These are phyloP conservation scores for Barbarea vulgaris DNA, from an alignment of 345 rosid species.

Conservation along the genomic window DNA sequence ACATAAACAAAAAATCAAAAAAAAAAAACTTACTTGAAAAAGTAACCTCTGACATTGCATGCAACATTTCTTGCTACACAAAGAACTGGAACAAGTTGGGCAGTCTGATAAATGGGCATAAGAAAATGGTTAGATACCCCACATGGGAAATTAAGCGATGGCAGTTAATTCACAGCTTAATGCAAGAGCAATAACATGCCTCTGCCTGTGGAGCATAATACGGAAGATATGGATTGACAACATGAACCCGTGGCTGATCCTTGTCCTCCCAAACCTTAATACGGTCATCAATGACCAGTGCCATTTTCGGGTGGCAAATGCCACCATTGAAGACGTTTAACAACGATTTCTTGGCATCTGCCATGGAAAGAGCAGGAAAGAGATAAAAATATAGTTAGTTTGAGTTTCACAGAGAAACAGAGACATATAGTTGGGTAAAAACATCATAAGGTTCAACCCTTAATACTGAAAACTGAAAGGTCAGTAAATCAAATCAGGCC, in stretches of 20 bases:
- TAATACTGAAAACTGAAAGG: slow-evolving; percentile 22
- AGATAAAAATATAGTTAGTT: slow-evolving; percentile 13
- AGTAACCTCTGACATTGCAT: slow-evolving; percentile 94
- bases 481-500: slow-evolving; percentile 12
- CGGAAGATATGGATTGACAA: slow-evolving; percentile 87
- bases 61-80: slow-evolving; percentile 99
- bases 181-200: slow-evolving; percentile 49
- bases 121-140: slow-evolving; percentile 24
- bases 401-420: slow-evolving; percentile 1
- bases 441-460: slow-evolving; percentile 1
- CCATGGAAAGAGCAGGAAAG: slow-evolving; percentile 24
- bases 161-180: slow-evolving; percentile 11
- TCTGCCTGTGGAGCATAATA: slow-evolving; percentile 99
- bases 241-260: slow-evolving; percentile 98
- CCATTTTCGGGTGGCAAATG: slow-evolving; percentile 95
- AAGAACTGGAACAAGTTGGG: slow-evolving; percentile 80
- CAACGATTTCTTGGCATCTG: slow-evolving; percentile 87
- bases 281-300: slow-evolving; percentile 99
- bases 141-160: slow-evolving; percentile 18
- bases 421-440: slow-evolving; percentile 6
- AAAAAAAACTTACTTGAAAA: slow-evolving; percentile 79
- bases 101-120: slow-evolving; percentile 54
- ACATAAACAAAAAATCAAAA: slow-evolving; percentile 1
- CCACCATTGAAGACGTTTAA: slow-evolving; percentile 86
- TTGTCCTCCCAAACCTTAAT: slow-evolving; percentile 96